Percentiles rank a stretch among this genome's conserved stretches.
Evolutionary conservation across 2,329 filamentous ascomycete species (phyloP).

Genomic region (Domatiomyces globalis): DNA sequence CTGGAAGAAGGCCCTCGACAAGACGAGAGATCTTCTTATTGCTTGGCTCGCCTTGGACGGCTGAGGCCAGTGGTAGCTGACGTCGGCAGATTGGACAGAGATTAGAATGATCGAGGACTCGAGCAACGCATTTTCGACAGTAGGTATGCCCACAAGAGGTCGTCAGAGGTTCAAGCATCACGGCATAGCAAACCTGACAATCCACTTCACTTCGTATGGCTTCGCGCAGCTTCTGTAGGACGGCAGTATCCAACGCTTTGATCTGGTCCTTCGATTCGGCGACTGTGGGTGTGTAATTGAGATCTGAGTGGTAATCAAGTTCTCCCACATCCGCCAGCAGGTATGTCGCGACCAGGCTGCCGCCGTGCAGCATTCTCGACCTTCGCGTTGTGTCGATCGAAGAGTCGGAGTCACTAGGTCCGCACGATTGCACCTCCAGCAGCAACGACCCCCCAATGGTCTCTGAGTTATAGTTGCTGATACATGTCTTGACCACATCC

Average conservation of each 20-base stretch:
- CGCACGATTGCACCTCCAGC: slow-evolving; percentile 29
- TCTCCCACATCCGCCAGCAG: slow-evolving; percentile 48
- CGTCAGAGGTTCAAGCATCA: slow-evolving; percentile 70
- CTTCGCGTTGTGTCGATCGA: slow-evolving; percentile 17
- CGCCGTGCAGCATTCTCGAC: slow-evolving; percentile 35
- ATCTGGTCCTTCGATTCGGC: slow-evolving; percentile 16
- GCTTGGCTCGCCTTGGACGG: slow-evolving; percentile 35
- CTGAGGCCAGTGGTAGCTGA: slow-evolving; percentile 40
- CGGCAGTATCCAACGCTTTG: slow-evolving; percentile 31
- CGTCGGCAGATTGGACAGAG: slow-evolving; percentile 71
- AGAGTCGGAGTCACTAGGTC: slow-evolving; percentile 22
- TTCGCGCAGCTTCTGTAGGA: slow-evolving; percentile 48
- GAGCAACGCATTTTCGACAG: slow-evolving; percentile 63
- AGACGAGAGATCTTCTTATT: slow-evolving; percentile 53
- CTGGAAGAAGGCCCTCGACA: slow-evolving; percentile 54
- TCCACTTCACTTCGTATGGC: slow-evolving; percentile 57
- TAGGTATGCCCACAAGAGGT: slow-evolving; percentile 82
- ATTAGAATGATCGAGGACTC: slow-evolving; percentile 61
- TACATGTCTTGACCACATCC: slow-evolving; percentile 41
- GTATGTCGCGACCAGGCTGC: slow-evolving; percentile 53
- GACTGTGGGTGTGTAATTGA: slow-evolving; percentile 32
- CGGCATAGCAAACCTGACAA: slow-evolving; percentile 73
- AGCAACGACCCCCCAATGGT: slow-evolving; percentile 24
- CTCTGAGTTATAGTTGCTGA: slow-evolving; percentile 29
- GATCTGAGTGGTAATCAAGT: slow-evolving; percentile 43